phyloP scores from a whole-genome alignment of 768 basidiomycete species.

The Tricholoma saponaceum region DNA sequence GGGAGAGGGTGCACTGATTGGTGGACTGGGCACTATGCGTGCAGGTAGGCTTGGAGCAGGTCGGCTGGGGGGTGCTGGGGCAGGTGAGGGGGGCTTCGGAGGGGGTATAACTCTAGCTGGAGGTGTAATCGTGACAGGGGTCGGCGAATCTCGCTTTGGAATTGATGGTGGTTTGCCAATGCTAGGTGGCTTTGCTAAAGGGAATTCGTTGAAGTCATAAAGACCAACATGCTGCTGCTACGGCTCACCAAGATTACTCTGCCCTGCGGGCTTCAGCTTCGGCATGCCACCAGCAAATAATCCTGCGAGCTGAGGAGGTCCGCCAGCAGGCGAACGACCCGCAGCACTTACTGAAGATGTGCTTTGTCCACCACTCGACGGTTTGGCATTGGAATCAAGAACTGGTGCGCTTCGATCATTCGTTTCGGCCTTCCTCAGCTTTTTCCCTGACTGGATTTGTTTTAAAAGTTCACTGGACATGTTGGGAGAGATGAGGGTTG shows the following conservation, averaged over 20 bases:
- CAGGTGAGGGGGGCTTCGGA: slow-evolving; percentile 10
- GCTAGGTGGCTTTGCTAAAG: slow-evolving; percentile 53
- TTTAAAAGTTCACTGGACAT: slow-evolving; percentile 78
- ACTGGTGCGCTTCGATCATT: slow-evolving; percentile 75
- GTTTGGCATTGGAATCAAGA: slow-evolving; percentile 43
- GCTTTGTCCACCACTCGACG: slow-evolving; percentile 34
- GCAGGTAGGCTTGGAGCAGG: slow-evolving; percentile 34
- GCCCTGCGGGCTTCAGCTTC: slow-evolving; percentile 79
- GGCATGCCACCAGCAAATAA: slow-evolving; percentile 92
- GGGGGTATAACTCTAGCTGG: slow-evolving; percentile 25
- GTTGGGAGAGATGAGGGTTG: neutral
- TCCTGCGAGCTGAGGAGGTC: slow-evolving; percentile 77
- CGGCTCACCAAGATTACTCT: slow-evolving; percentile 48
- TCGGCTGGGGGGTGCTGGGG: slow-evolving; percentile 24
- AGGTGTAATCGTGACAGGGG: slow-evolving; percentile 22
- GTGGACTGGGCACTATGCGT: slow-evolving; percentile 31
- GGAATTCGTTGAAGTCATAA: neutral
- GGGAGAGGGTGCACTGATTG: slow-evolving; percentile 32
- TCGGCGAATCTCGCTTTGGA: slow-evolving; percentile 43
- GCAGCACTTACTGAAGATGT: slow-evolving; percentile 32
- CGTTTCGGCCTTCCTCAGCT: slow-evolving; percentile 77
- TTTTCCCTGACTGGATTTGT: slow-evolving; percentile 81
- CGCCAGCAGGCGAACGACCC: slow-evolving; percentile 27
- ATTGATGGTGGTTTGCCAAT: slow-evolving; percentile 66
- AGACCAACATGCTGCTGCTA: neutral